Evolutionary conservation across 176 grass and related monocot genomes (phyloP), one percentile per base, ranked within the genome.

Genomic region (sorghum (Sorghum bicolor)): DNA sequence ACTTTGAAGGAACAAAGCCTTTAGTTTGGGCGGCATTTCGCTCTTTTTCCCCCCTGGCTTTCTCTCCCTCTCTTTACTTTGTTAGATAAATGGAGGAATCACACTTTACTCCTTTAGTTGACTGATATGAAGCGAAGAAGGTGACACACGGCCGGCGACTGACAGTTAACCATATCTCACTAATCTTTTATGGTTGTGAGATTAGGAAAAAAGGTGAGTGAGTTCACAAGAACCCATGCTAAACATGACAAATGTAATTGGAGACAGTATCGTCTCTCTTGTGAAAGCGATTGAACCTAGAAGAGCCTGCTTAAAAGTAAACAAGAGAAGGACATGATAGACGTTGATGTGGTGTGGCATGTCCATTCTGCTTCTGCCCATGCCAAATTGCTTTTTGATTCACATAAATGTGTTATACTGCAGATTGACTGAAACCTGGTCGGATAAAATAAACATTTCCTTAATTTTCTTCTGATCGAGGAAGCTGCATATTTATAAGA

Each of bases 71-170:
- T 6, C 77, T 37, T 74, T 57, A 32, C 39, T 61, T 68, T 74
- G 75, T 39, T 83, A 79, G 80, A 90, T 75, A 83, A 83, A 87
- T 75, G 84, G 74, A 90, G 84, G 58, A 87, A 87, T 87, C 84
- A 74, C 76, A 11, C 64, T 83, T 72, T 77, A 26, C 31, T 64
- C 71, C 26, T 76, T 68, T 61, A 36, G 20, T 76, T 64, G 81
- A 84, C 74, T 68, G 36, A 29, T 67, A 58, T 14, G 36, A 34
- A 75, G 22, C 19, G 79, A 79, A 74, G 73, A 82, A 74, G 19
- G 25, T 74, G 32, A 81, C 66, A 58, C 45, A 16, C 1, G 41
- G 70, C 10, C 38, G 62, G 31, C 62, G 24, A 32, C 48, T 48
- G 76, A 80, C 84, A 41, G 63, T 69, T 84, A 87, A 84, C 80